Percentiles rank a stretch among this genome's conserved stretches.
Evolutionary conservation across 257 asterid species (phyloP).

Genomic region (Fraxinus cuspidata): DNA sequence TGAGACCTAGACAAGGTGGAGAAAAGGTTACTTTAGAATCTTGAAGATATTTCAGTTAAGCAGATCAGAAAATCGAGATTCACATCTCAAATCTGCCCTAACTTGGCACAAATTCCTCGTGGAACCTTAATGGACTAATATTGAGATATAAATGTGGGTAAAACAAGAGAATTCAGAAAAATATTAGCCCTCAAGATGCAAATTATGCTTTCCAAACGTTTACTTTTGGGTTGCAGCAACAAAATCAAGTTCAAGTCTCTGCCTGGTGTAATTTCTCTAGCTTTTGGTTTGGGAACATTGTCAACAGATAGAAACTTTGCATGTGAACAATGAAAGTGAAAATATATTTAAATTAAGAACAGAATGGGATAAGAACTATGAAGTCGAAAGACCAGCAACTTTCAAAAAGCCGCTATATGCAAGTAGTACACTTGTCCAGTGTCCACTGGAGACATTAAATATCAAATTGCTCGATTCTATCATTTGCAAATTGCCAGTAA

Average conservation of each 20-base stretch:
- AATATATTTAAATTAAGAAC: background rate
- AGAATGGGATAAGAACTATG: background rate
- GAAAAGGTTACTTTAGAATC: background rate
- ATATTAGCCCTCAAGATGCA: background rate
- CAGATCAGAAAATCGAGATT: background rate
- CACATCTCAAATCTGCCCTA: background rate
- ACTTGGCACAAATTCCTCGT: background rate
- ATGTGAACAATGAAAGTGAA: background rate
- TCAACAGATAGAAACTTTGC: background rate
- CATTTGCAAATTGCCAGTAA: background rate
- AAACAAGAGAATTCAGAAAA: background rate
- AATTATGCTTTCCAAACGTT: background rate
- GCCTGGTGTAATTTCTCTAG: background rate
- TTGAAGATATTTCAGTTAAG: slow-evolving; percentile 4
- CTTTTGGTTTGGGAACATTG: background rate
- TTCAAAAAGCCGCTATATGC: background rate
- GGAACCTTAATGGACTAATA: background rate
- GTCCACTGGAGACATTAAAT: background rate
- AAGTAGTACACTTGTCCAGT: background rate
- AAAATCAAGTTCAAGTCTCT: background rate
- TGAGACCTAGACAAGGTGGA: background rate
- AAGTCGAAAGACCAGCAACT: background rate
- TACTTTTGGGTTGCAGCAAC: background rate
- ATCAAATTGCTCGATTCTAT: background rate
- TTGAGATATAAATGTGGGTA: background rate